Base-by-base conservation (phyloP, 805 yeast species). In the Wickerhamomyces alni region DNA sequence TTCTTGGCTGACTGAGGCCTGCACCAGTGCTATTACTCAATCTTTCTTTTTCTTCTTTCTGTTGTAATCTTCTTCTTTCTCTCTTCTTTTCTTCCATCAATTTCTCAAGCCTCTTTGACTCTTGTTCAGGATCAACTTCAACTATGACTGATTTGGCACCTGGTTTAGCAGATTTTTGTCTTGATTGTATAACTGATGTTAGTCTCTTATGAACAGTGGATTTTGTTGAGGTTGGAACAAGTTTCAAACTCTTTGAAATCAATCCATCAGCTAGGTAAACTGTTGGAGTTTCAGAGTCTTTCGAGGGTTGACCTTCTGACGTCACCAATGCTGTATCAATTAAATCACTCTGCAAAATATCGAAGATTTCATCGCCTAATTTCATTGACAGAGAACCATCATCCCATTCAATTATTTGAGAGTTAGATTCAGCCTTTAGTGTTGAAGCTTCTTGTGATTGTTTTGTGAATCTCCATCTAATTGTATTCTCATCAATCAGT, bases 381-480 rank as follows among this genome's bases (percentile, higher is more conserved):
- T 87, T 89, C 50, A 93, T 66, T 2, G 97, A 88, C 46, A 79
- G 64, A 4, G 87, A 70, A 1, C 99, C 99, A 62, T 93, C 98
- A 40, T 84, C 82, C 99, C 99, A 93, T 59, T 87, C 84, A 27
- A 93, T 74, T 41, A 91, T 78, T 55, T 89, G 87, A 5, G 96
- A 81, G 57, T 93, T 93, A 9, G 95, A 82, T 58, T 88, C 95
- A 51, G 85, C 85, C 54, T 76, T 75, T 47, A 89, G 77, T 9
- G 15, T 11, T 0, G 52, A 39, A 16, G 63, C 59, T n/a, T 74
- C 75, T 7, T 38, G 24, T 10, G 48, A 39, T 44, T 79, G 80
- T 42, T 82, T 76, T 13, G 87, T 82, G 60, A 89, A 91, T 62
- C 95, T 77, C 99, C 99, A 93, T 56, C 99, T 76, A 26, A 93